These are phyloP conservation scores for Trichophyton rubrum DNA, from an alignment of 2,329 filamentous ascomycete species.

Conservation along the genomic window DNA sequence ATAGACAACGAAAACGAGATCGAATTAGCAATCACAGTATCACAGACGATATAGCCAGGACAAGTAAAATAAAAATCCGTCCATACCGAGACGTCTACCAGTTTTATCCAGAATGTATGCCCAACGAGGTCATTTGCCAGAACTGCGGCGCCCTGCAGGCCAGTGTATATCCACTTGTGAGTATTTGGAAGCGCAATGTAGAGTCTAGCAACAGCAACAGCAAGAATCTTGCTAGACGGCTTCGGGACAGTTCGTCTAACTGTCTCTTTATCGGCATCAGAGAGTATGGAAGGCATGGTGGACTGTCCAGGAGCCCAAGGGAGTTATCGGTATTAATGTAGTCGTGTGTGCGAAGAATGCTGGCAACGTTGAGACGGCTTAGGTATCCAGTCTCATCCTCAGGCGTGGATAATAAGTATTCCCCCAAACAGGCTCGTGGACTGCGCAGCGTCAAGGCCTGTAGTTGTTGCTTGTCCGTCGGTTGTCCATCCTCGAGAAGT, in stretches of 20 bases:
- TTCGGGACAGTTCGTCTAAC: conserved; percentile 93
- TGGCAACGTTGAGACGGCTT: background rate
- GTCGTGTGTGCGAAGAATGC: background rate
- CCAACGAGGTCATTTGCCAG: conserved; percentile 89
- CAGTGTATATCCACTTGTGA: conserved; percentile 84
- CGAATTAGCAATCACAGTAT: background rate
- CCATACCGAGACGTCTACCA: conserved; percentile 87
- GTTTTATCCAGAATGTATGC: conserved; percentile 92
- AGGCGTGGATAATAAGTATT: background rate
- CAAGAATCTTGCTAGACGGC: conserved; percentile 91
- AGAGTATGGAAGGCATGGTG: conserved; percentile 55
- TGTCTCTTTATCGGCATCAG: conserved; percentile 87
- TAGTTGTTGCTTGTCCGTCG: background rate
- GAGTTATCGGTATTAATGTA: background rate
- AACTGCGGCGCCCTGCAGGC: conserved; percentile 80
- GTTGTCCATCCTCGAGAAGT: background rate
- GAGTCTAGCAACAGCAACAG: conserved; percentile 81
- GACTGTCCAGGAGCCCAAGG: background rate
- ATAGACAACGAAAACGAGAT: background rate
- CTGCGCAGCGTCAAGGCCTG: background rate
- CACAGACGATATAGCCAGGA: background rate
- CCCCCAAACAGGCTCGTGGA: background rate
- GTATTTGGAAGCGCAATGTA: conserved; percentile 84
- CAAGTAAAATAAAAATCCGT: background rate
- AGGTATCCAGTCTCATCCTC: background rate